Conservation (phyloP, 78 protist genomes). For the Dictyostelium capitatum region DNA sequence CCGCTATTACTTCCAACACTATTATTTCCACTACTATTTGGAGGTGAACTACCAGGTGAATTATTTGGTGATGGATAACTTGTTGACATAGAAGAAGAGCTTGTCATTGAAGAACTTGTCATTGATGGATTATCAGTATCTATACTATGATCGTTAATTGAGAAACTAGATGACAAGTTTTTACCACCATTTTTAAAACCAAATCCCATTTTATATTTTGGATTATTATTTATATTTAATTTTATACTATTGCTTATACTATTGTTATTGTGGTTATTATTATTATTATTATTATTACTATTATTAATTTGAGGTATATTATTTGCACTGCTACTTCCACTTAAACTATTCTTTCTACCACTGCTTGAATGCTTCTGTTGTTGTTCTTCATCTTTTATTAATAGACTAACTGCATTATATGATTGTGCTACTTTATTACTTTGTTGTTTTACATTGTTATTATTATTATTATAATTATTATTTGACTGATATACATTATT, state of each 20-base stretch:
- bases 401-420: not conserved
- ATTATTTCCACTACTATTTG: not conserved
- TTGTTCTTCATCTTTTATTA: not conserved
- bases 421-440: conserved; percentile 1
- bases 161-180: not conserved
- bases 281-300: conserved; percentile 11
- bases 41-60: conserved; percentile 2
- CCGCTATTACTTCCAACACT: not conserved
- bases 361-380: not conserved
- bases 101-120: conserved; percentile 11
- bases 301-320: not conserved
- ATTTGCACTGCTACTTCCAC: not conserved
- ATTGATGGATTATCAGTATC: conserved; percentile 65
- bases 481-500: conserved; percentile 14
- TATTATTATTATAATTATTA: not conserved
- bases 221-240: not conserved
- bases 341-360: conserved; percentile 2
- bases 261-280: conserved; percentile 10
- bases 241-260: not conserved
- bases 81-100: not conserved
- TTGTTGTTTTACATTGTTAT: not conserved
- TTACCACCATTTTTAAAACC: conserved; percentile 68
- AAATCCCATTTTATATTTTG: conserved; percentile 69
- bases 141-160: conserved; percentile 23
- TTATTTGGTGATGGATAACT: not conserved